These are phyloP conservation scores for Collybia sordida DNA, from an alignment of 768 basidiomycete genomes.

Conservation along the genomic window DNA sequence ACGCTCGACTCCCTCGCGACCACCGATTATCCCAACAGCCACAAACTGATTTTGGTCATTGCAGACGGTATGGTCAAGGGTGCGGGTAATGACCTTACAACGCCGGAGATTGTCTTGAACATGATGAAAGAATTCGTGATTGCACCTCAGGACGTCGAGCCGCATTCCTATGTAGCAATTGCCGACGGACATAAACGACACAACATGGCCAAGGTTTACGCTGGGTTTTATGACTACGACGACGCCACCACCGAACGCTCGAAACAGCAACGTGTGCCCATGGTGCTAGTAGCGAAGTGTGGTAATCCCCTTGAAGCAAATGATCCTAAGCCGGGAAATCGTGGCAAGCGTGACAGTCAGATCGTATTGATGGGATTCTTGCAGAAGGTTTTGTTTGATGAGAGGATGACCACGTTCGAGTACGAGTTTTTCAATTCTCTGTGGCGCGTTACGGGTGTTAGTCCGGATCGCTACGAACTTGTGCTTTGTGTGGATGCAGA, in stretches of 20 bases:
- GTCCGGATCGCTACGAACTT: conserved; percentile 93
- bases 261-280: conserved; percentile 96
- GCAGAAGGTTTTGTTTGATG: conserved; percentile 99
- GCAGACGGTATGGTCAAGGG: conserved; percentile 99
- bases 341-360: conserved; percentile 98
- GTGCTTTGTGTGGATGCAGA: conserved; percentile 97
- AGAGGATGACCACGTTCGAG: conserved; percentile 99
- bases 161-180: conserved; percentile 96
- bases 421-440: conserved; percentile 99
- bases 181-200: conserved; percentile 99
- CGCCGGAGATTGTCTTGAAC: conserved; percentile 88
- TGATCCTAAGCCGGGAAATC: conserved; percentile 94
- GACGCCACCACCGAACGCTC: conserved; percentile 82
- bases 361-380: conserved; percentile 97
- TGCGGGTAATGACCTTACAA: conserved; percentile 83
- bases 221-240: conserved; percentile 97
- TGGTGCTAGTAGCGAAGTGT: conserved; percentile 93
- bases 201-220: conserved; percentile 99
- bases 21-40: conserved; percentile 97
- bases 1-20: conserved; percentile 98
- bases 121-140: conserved; percentile 98
- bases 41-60: conserved; percentile 94
- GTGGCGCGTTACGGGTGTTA: conserved; percentile 93
- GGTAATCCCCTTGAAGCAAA: conserved; percentile 89
- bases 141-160: conserved; percentile 78